Conservation (phyloP, 2,329 filamentous ascomycete genomes). For the Cladosporium halotolerans region DNA sequence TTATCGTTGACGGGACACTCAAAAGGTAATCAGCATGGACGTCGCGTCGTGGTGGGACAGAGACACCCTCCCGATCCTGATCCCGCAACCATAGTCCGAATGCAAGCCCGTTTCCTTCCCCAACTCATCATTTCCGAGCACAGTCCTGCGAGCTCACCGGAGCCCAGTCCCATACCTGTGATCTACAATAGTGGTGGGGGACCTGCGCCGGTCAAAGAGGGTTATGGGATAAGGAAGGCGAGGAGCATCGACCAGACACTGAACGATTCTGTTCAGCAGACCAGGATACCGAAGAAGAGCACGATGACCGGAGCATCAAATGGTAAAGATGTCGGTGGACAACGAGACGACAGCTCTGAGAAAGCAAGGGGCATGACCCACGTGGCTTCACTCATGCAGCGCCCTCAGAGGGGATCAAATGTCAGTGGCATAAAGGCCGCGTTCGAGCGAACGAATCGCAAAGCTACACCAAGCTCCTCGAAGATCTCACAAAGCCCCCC, state of each 20-base stretch:
- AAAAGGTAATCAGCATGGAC: too few species aligned
- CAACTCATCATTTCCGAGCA: not conserved
- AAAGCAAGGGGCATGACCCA: not conserved
- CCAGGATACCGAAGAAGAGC: not conserved
- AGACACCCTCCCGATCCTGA: not conserved
- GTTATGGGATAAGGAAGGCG: not conserved
- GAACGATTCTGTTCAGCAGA: not conserved
- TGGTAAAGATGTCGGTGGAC: not conserved
- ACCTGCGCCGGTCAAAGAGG: not conserved
- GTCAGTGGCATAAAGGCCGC: conserved; percentile 3
- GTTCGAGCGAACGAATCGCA: conserved; percentile 1
- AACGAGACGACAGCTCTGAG: not conserved
- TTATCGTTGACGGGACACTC: too few species aligned
- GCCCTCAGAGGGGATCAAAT: not conserved
- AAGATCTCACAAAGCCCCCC: conserved; percentile 4
- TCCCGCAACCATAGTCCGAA: not conserved
- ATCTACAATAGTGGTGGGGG: not conserved
- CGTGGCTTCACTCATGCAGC: not conserved
- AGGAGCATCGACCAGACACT: not conserved
- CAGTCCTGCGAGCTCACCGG: not conserved
- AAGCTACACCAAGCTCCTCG: not conserved
- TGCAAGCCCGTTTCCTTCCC: not conserved
- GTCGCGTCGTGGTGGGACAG: too few species aligned
- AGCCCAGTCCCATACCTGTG: not conserved
- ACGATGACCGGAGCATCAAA: not conserved